These are phyloP conservation scores for Luffa aegyptiaca DNA, from an alignment of 306 rosid species.

Conservation along the genomic window DNA sequence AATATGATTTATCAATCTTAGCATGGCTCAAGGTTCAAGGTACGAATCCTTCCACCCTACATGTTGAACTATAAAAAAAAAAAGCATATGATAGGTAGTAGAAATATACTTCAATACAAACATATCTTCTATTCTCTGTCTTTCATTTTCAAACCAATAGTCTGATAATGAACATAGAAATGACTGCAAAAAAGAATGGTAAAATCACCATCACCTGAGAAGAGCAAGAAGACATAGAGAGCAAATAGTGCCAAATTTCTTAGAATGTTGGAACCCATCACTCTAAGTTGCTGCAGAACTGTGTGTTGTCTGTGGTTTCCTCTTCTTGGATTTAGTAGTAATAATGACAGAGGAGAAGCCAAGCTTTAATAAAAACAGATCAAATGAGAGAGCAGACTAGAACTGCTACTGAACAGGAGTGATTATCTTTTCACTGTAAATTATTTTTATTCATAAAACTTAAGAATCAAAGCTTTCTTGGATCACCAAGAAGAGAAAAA, in stretches of 20 bases:
- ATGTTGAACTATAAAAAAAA: background rate
- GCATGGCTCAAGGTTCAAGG: too few relatives aligned
- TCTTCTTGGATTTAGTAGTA: slow-evolving; percentile 21
- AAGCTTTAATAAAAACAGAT: slow-evolving; percentile 44
- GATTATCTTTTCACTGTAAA: slow-evolving; percentile 23
- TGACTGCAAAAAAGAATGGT: slow-evolving; percentile 3
- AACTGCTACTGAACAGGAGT: slow-evolving; percentile 33
- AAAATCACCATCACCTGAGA: slow-evolving; percentile 59
- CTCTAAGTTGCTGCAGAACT: slow-evolving; percentile 23
- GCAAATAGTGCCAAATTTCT: slow-evolving; percentile 31
- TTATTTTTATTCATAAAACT: slow-evolving; percentile 28
- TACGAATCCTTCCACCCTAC: background rate
- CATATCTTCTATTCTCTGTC: background rate
- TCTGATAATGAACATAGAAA: background rate
- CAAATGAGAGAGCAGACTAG: slow-evolving; percentile 14
- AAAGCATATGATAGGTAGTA: background rate
- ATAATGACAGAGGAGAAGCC: slow-evolving; percentile 33
- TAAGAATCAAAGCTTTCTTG: slow-evolving; percentile 88
- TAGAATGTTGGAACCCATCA: slow-evolving; percentile 36
- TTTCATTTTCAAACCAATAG: background rate
- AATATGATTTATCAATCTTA: background rate
- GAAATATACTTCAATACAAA: background rate
- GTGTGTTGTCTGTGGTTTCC: slow-evolving; percentile 11
- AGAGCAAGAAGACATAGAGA: slow-evolving; percentile 35
- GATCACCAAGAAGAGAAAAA: slow-evolving; percentile 42